Percentiles rank a stretch among this genome's conserved stretches.
Conservation (phyloP, 1,139 yeast species). For the Arxiozyma bovina region DNA sequence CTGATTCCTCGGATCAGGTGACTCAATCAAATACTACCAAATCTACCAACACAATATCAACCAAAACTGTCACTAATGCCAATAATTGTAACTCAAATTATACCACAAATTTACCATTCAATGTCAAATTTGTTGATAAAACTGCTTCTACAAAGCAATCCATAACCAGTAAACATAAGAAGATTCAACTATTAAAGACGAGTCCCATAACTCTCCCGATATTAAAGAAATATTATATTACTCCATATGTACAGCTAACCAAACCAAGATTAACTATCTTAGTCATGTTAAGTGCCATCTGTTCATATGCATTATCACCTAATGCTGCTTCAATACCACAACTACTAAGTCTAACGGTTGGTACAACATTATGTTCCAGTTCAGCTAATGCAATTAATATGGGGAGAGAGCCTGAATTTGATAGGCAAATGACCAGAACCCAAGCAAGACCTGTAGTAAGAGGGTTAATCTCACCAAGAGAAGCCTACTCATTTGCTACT, state of each 20-base stretch:
- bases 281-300: slow-evolving; percentile 84
- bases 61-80: not conserved
- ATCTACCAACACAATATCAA: not conserved
- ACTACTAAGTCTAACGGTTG: slow-evolving; percentile 63
- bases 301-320: slow-evolving; percentile 91
- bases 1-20: slow-evolving; percentile 13
- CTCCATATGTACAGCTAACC: slow-evolving; percentile 68
- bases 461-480: slow-evolving; percentile 63
- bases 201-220: slow-evolving; percentile 12
- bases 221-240: slow-evolving; percentile 34
- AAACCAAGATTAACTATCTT: slow-evolving; percentile 84
- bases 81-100: not conserved
- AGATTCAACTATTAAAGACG: slow-evolving; percentile 3
- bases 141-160: slow-evolving; percentile 6
- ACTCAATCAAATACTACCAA: not conserved
- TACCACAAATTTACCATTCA: slow-evolving; percentile 46
- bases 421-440: slow-evolving; percentile 81
- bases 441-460: slow-evolving; percentile 84
- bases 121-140: slow-evolving; percentile 37
- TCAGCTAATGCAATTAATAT: slow-evolving; percentile 95
- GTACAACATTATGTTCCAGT: slow-evolving; percentile 83
- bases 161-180: slow-evolving; percentile 6
- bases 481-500: slow-evolving; percentile 77
- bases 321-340: slow-evolving; percentile 61
- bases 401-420: slow-evolving; percentile 93